These are phyloP conservation scores for Arctium lappa DNA, from an alignment of 129 eudicot species.

Conservation along the genomic window DNA sequence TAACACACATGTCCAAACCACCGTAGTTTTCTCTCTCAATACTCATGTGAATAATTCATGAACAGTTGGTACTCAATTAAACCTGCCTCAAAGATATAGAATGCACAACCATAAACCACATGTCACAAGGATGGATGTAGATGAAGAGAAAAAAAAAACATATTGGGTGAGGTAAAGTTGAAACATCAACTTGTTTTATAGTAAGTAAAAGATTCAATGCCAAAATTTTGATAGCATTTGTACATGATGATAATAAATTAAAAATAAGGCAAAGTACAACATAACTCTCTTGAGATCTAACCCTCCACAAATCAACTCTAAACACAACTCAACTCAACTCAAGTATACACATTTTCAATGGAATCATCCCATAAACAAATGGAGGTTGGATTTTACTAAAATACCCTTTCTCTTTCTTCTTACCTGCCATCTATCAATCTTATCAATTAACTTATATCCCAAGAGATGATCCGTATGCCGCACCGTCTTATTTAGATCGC, in stretches of 20 bases:
- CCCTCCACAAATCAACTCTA: constrained; percentile 7
- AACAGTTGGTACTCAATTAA: not conserved
- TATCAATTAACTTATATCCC: not conserved
- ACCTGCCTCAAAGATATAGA: too few relatives aligned
- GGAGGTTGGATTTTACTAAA: constrained; percentile 6
- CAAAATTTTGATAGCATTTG: constrained; percentile 50
- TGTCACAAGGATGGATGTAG: not conserved
- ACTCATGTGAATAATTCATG: not conserved
- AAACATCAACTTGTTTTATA: constrained; percentile 12
- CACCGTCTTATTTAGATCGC: constrained; percentile 34
- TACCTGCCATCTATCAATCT: not conserved
- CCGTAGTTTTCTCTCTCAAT: too few relatives aligned
- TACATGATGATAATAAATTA: constrained; percentile 19
- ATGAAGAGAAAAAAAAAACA: not conserved
- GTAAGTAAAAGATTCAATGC: constrained; percentile 14
- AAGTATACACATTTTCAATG: constrained; percentile 51
- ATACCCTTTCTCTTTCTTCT: not conserved
- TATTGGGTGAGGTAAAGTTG: not conserved
- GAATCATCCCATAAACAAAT: constrained; percentile 23
- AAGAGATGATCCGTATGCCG: not conserved
- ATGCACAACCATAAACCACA: too few relatives aligned
- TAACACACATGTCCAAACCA: too few relatives aligned
- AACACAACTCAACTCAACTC: constrained; percentile 8
- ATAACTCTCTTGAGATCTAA: constrained; percentile 27
- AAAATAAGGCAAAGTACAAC: constrained; percentile 44